Conservation (phyloP, 1,284 basidiomycete genomes). For the Exobasidium cylindrosporum region DNA sequence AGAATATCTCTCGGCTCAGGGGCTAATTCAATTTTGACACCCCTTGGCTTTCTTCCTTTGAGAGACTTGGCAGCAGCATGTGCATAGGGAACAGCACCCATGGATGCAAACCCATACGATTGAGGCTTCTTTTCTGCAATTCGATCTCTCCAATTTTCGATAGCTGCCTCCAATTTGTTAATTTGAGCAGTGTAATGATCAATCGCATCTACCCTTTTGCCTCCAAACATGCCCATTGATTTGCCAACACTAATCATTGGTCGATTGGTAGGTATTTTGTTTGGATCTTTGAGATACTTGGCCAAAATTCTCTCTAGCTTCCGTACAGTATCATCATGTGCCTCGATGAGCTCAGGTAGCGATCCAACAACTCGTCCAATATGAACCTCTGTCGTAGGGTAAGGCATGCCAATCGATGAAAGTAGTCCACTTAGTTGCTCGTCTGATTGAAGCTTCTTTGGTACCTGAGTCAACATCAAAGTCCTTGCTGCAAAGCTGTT, state of each 20-base stretch:
- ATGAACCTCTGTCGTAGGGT: conserved; percentile 78
- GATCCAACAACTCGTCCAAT: conserved; percentile 72
- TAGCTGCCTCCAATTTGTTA: conserved; percentile 38
- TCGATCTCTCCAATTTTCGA: conserved; percentile 58
- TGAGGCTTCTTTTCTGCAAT: conserved; percentile 41
- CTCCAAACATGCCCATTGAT: conserved; percentile 68
- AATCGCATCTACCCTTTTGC: conserved; percentile 62
- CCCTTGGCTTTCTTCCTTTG: conserved; percentile 29
- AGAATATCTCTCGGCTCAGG: conserved; percentile 49
- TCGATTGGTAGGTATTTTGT: conserved; percentile 69
- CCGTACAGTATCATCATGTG: conserved; percentile 79
- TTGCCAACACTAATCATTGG: conserved; percentile 73
- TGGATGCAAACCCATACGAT: conserved; percentile 51
- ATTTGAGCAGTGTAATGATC: conserved; percentile 46
- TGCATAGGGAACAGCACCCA: conserved; percentile 47
- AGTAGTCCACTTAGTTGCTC: conserved; percentile 66
- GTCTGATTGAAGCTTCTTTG: conserved; percentile 69
- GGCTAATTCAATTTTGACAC: conserved; percentile 40
- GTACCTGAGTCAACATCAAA: conserved; percentile 62
- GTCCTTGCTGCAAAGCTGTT: conserved; percentile 64
- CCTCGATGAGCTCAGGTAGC: conserved; percentile 73
- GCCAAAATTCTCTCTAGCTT: conserved; percentile 80
- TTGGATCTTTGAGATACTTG: conserved; percentile 73
- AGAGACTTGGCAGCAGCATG: conserved; percentile 47
- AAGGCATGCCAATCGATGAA: conserved; percentile 63